A percentile compares a stretch with the other conserved stretches of the same genome.
phyloP scores from a whole-genome alignment of 179 eudicot genomes.

The Silene coronaria region DNA sequence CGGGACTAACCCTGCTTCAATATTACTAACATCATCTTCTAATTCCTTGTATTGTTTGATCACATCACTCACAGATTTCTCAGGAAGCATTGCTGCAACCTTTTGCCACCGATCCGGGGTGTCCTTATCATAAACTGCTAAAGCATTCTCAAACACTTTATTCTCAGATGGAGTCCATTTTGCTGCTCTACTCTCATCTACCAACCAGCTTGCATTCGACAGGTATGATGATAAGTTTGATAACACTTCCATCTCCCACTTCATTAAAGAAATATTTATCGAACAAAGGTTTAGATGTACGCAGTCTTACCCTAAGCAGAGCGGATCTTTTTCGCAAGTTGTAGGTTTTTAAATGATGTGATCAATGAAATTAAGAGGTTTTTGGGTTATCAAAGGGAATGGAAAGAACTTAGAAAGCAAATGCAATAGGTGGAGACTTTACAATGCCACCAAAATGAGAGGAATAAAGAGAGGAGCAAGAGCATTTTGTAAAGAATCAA shows the following conservation, averaged over 20 bases:
- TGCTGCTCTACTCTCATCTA: slow-evolving; percentile 51
- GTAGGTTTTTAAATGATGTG: too few relatives aligned
- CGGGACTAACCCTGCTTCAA: slow-evolving; percentile 82
- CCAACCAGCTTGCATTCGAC: slow-evolving; percentile 59
- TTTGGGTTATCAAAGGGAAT: slow-evolving; percentile 15
- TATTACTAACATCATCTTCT: slow-evolving; percentile 77
- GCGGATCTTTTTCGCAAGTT: too few relatives aligned
- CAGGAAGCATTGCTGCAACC: slow-evolving; percentile 84
- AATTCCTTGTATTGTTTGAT: slow-evolving; percentile 75
- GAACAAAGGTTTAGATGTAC: slow-evolving; percentile 1
- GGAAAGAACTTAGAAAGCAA: slow-evolving; percentile 24
- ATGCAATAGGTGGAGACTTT: slow-evolving; percentile 40
- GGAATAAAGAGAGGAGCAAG: slow-evolving; percentile 38
- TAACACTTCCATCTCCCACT: slow-evolving; percentile 61
- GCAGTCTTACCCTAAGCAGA: slow-evolving; percentile 4
- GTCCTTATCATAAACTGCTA: slow-evolving; percentile 68
- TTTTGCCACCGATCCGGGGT: slow-evolving; percentile 86
- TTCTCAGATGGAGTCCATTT: slow-evolving; percentile 80
- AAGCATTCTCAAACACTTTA: slow-evolving; percentile 80
- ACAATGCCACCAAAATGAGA: slow-evolving; percentile 29
- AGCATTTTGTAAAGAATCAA: slow-evolving; percentile 61
- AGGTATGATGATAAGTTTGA: slow-evolving; percentile 34
- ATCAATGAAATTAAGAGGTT: not conserved
- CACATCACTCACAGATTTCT: slow-evolving; percentile 74
- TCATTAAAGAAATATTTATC: slow-evolving; percentile 20